A percentile compares a stretch with the other conserved stretches of the same genome.
These are phyloP conservation scores for Rhodotorula sp. DNA, from an alignment of 1,284 basidiomycete genomes.

Conservation along the genomic window DNA sequence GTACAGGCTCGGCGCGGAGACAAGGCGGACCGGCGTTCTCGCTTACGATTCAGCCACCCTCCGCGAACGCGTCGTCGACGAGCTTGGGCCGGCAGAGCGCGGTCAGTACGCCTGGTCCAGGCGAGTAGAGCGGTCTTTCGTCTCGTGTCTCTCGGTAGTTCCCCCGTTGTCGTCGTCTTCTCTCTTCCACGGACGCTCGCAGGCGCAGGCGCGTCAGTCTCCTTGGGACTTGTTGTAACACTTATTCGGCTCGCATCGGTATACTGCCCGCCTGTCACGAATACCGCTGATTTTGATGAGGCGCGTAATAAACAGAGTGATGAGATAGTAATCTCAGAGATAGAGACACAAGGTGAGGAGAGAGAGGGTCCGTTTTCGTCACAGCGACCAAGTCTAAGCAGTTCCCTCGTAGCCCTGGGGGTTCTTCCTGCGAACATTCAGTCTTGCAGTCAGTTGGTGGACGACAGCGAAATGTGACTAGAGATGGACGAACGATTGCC, in stretches of 20 bases:
- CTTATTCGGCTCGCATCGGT: no score
- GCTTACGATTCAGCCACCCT: background rate
- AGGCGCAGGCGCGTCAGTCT: no score
- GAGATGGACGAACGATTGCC: constrained; percentile 26
- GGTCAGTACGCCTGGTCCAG: constrained; percentile 2
- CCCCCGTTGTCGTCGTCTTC: no score
- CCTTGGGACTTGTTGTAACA: no score
- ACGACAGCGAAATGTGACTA: constrained; percentile 26
- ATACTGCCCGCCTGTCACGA: no score
- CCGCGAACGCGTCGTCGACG: constrained; percentile 16
- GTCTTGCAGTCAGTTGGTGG: background rate
- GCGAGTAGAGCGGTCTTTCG: background rate
- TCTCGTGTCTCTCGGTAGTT: no score
- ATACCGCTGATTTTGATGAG: no score
- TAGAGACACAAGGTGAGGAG: background rate
- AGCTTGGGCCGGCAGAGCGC: background rate
- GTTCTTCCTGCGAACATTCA: constrained; percentile 48
- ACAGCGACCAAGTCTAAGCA: background rate
- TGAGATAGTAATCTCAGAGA: background rate
- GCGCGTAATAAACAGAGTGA: no score
- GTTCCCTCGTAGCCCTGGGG: constrained; percentile 49
- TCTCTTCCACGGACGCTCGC: no score
- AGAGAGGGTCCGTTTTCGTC: background rate
- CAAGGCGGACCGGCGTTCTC: background rate
- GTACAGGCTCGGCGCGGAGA: background rate